Evolutionary conservation across 331 rosid species (phyloP).

Genomic region (Spiraea crenata): DNA sequence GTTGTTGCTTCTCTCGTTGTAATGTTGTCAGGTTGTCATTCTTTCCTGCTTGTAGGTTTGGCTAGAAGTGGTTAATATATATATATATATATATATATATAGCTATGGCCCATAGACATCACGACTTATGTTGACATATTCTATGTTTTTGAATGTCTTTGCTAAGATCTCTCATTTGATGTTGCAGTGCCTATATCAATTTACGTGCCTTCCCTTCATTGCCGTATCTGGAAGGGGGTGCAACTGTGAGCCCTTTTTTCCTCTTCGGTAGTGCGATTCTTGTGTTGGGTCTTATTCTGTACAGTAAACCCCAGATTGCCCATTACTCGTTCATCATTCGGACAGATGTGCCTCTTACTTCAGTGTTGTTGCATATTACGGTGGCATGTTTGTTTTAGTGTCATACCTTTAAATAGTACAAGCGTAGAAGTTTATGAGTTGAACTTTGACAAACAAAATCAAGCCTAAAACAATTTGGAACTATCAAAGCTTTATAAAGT

Average conservation of each 20-base stretch:
- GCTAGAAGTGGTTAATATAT: neutral
- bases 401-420: too few relatives aligned
- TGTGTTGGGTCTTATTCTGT: slow-evolving; percentile 63
- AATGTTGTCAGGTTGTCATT: slow-evolving; percentile 68
- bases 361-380: slow-evolving; percentile 1
- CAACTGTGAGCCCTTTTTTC: slow-evolving; percentile 73
- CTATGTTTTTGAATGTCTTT: neutral
- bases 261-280: slow-evolving; percentile 72
- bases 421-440: too few relatives aligned
- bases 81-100: too few relatives aligned
- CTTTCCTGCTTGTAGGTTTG: slow-evolving; percentile 21
- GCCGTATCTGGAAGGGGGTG: slow-evolving; percentile 68
- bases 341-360: slow-evolving; percentile 31
- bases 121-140: neutral
- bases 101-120: neutral
- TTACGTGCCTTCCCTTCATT: slow-evolving; percentile 70
- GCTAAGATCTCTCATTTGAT: slow-evolving; percentile 29
- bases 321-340: too few relatives aligned
- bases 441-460: too few relatives aligned
- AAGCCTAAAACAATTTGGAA: too few relatives aligned
- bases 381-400: too few relatives aligned
- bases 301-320: slow-evolving; percentile 50
- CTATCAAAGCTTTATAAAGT: too few relatives aligned
- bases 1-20: slow-evolving; percentile 76
- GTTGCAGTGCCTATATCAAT: slow-evolving; percentile 85